Base-by-base conservation (phyloP, 495 filamentous ascomycete species). In the Friedmanniomyces endolithicus region DNA sequence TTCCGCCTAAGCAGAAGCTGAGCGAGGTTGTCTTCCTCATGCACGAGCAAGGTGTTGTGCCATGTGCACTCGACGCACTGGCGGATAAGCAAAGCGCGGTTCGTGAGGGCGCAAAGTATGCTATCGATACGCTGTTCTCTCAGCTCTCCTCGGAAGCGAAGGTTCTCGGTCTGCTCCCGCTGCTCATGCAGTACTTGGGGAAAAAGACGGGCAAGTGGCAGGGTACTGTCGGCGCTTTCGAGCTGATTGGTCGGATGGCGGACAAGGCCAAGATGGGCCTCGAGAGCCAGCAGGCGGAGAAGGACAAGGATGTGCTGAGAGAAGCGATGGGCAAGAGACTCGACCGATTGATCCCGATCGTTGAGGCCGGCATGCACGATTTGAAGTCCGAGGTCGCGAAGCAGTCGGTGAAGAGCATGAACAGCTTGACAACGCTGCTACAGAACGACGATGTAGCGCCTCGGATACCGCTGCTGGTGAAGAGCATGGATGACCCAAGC, bases 381-480 rank as follows among this genome's bases (percentile, higher is more conserved):
- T 73, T 99, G 59, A 99, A 97, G 75, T 63, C 73, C 52, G 92
- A 98, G 90, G 75, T 87, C 46, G 80, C 83, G 62, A 95, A 95
- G 73, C 85, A 90, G 70, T 83, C 94, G 22, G 70, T 83, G 68
- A 86, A 88, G 71, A 86, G 90, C 11, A 96, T 97, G 88, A 86
- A 78, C 55, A 86, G 86, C 25, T 71, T 99, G 39, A 94, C 88
- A 11, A 86, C 86, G 11, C 80, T 99, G 1, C 79, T 99, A 33
- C 88, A 87, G 61, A 99, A 99, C 73, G 92, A 99, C 70, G 92
- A 99, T 69, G 88, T 99, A 31, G 83, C 83, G 34, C 89, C 90
- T 27, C 82, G 90, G 59, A 94, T 97, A 59, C 94, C 92, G 6
- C 81, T 95, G 7, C 77, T 99, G 40, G 84, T 99, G 68, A 86